Base-by-base conservation (phyloP, 1,284 basidiomycete species). In the Mycocalia duriaeana region DNA sequence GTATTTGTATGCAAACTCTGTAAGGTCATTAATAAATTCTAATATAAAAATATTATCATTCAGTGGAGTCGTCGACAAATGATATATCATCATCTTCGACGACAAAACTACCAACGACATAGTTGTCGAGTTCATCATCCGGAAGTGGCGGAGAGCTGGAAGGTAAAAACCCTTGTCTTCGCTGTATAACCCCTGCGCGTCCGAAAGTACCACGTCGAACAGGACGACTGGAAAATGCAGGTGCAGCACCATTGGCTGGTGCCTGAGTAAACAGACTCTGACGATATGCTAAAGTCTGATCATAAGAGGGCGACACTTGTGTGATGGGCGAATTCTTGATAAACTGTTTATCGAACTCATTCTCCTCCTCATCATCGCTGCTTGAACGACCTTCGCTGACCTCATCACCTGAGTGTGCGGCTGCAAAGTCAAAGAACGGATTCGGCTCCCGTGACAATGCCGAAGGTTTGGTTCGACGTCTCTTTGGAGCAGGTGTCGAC, bases 351-450 rank as follows among this genome's bases (percentile, higher is more conserved):
- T 93, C 90, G 44, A 77, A 78, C 56, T 87, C 86, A 55, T 72
- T 79, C 58, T 84, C 85, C 18, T 72, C 63, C 11, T 80, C 79
- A 23, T 79, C 75, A 50, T 82, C 76, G 35, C 69, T 71, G 48
- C 76, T 70, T 2, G 80, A 82, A 0, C 67, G 70, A 46, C 88
- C 80, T 51, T 71, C 75, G 55, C 81, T 85, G 48, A 74, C 73
- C 57, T 91, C 90, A 52, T 89, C 87, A 19, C 89, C 91, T 14
- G 88, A 90, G 57, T 91, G 88, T 22, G 68, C 69, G 1, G 90
- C 88, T 65, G 82, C 85, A 44, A 76, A 71, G 55, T 85, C 83
- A 49, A 82, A 72, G 65, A 76, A 76, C 8, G 69, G 70, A 56
- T 81, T 80, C 53, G 65, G 60, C 44, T 70, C 69, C 52, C 64